phyloP scores from a whole-genome alignment of 169 alveolate genomes.

The Cystoisospora suis region DNA sequence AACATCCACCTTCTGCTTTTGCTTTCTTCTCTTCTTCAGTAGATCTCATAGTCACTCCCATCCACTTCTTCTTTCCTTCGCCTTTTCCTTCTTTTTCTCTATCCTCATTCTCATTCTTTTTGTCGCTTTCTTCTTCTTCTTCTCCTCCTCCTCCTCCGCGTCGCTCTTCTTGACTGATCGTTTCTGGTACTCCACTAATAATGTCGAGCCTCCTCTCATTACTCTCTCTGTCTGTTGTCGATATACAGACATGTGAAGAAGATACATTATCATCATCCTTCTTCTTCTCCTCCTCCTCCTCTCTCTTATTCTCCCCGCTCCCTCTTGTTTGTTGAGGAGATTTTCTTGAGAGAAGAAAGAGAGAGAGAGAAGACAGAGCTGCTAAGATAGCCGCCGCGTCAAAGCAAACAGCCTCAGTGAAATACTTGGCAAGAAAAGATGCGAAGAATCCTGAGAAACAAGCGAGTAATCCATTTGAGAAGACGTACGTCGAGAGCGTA shows the following conservation, averaged over 20 bases:
- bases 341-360: background rate
- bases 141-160: background rate
- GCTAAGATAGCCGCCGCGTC: slow-evolving; percentile 6
- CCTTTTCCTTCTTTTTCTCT: background rate
- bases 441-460: background rate
- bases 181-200: too few species aligned
- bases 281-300: background rate
- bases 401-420: slow-evolving; percentile 15
- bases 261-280: too few species aligned
- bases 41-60: too few species aligned
- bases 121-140: background rate
- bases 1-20: too few species aligned
- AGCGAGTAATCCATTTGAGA: background rate
- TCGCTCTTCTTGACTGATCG: background rate
- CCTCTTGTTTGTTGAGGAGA: background rate
- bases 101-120: background rate
- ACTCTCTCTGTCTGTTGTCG: background rate
- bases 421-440: background rate
- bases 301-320: background rate
- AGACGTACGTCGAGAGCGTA: background rate
- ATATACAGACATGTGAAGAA: too few species aligned
- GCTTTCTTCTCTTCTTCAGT: too few species aligned
- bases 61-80: background rate
- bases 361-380: background rate
- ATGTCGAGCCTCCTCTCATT: background rate